These are phyloP conservation scores for Fagus sylvatica DNA, from an alignment of 306 rosid species.

Conservation along the genomic window DNA sequence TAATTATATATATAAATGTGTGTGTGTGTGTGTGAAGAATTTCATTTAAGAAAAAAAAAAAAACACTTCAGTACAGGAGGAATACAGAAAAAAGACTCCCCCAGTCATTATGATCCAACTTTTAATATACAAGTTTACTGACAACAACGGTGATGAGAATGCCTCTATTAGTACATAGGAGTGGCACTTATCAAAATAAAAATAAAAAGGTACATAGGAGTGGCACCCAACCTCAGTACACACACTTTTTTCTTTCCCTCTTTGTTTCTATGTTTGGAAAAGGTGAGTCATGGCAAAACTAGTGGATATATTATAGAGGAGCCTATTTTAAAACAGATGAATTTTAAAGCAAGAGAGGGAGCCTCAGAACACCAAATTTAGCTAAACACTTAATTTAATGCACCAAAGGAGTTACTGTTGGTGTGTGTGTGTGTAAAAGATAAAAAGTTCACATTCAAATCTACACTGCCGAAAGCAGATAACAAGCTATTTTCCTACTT, in stretches of 20 bases:
- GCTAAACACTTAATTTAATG: not conserved
- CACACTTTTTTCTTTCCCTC: not conserved
- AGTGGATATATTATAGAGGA: not conserved
- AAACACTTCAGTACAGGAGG: not conserved
- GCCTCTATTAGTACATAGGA: not conserved
- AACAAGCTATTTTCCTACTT: not conserved
- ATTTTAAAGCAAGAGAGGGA: not conserved
- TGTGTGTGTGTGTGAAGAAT: not conserved
- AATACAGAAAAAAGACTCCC: not conserved
- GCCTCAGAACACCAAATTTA: not conserved
- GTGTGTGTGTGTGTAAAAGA: not conserved
- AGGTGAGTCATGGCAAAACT: not conserved
- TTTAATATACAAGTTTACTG: not conserved
- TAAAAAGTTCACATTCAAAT: not conserved
- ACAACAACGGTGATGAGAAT: not conserved
- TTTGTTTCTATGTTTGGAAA: not conserved
- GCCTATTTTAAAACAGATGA: not conserved
- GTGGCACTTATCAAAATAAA: not conserved
- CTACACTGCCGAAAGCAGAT: not conserved
- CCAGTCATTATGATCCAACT: not conserved
- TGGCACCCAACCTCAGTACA: not conserved
- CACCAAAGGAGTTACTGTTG: not conserved
- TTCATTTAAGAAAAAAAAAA: not conserved
- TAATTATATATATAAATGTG: not conserved
- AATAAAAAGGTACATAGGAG: not conserved